Evolutionary conservation across 176 grass and related monocot species (phyloP).

Genomic region (Echinochloa phyllopogon): DNA sequence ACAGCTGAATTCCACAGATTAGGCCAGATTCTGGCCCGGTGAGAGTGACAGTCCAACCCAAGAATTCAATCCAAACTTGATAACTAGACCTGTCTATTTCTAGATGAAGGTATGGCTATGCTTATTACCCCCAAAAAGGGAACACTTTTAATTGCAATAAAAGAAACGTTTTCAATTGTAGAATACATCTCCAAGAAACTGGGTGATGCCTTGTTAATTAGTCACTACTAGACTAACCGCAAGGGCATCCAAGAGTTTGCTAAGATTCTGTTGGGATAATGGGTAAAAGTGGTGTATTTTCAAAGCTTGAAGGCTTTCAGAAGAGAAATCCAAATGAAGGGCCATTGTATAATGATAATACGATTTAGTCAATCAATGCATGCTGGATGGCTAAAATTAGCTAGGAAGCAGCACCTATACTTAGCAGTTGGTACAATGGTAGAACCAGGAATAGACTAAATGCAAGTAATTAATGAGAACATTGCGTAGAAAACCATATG

Average conservation of each 20-base stretch:
- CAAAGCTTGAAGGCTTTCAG: not conserved
- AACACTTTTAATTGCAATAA: not conserved
- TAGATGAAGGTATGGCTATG: not conserved
- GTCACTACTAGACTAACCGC: not conserved
- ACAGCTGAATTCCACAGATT: not conserved
- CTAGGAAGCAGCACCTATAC: not conserved
- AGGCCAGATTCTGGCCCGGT: not conserved
- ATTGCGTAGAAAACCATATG: not conserved
- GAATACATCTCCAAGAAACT: slow-evolving; percentile 4
- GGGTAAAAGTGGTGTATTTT: slow-evolving; percentile 12
- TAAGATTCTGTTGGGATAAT: not conserved
- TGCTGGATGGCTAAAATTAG: slow-evolving; percentile 7
- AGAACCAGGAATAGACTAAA: not conserved
- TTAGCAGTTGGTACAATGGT: not conserved
- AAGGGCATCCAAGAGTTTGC: not conserved
- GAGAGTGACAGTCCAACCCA: not conserved
- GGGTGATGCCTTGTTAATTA: not conserved
- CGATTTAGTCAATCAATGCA: not conserved
- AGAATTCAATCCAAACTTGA: not conserved
- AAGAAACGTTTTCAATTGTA: not conserved
- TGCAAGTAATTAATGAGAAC: not conserved
- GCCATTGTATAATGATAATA: not conserved
- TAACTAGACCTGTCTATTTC: not conserved
- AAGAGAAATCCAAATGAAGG: slow-evolving; percentile 7
- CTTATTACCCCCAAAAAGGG: not conserved